Base-by-base conservation (phyloP, 2,329 filamentous ascomycete genomes). In the Xylaria polymorpha region DNA sequence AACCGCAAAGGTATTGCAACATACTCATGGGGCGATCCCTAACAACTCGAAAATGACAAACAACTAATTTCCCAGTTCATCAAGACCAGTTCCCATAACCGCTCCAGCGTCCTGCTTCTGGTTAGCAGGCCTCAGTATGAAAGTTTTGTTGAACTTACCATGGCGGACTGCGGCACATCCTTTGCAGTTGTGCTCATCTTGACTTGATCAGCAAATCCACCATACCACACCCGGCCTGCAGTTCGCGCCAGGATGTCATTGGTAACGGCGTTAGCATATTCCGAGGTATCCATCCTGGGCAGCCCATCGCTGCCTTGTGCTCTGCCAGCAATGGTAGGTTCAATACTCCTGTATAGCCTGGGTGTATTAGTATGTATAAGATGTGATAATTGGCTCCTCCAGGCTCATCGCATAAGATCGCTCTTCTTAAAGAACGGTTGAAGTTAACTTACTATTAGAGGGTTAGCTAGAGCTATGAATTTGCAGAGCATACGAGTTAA, bases 151-250 rank as follows among this genome's bases (percentile, higher is more conserved):
- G 20, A 10, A 58, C 57, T 55, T 67, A 72, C 71, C 71, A 74
- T 70, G 12, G 60, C 71, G 3, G 72, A 72, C 41, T 75, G 73
- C 50, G 73, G 74, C 2, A 77, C 70, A 14, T 51, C 29, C 10
- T 65, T 64, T 50, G 74, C 63, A 7, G 71, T 75, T 8, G 74
- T 74, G 22, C 71, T 70, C 68, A 72, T 71, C 53, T 64, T 74
- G 8, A 71, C 66, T 7, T 25, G 22, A 0, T 76, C 73, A 9
- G 72, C 71, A 46, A 72, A 70, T 4, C 39, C 48, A 15, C 73
- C 73, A 48, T 71, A 69, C 74, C 75, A 77, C 20, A 76, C 74
- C 7, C 71, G 61, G 20, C 75, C 72, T 6, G 66, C 64, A 2
- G 70, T 71, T 44, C 72, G 70, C 18, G 68, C 57, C 3, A 46